Conservation (phyloP, 2,329 filamentous ascomycete species). For the Cordyceps sp. region DNA sequence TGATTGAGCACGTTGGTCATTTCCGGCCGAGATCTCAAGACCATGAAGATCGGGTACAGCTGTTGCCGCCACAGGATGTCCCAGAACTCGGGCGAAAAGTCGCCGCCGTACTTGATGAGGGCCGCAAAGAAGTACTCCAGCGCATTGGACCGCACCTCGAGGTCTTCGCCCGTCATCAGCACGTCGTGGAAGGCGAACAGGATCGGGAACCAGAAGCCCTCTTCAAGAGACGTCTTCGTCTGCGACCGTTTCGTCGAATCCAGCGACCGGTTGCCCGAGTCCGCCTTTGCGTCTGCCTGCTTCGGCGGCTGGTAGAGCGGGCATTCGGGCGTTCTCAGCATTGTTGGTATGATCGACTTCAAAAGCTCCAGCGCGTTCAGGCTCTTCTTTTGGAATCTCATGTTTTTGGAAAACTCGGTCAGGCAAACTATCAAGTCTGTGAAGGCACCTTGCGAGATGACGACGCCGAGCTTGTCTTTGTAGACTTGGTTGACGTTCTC, state of each 20-base stretch:
- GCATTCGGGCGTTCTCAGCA: conserved; percentile 92
- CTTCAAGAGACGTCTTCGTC: conserved; percentile 75
- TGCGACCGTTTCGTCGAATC: conserved; percentile 35
- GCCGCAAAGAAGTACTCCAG: conserved; percentile 96
- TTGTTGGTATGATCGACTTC: conserved; percentile 83
- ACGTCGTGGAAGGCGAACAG: conserved; percentile 98
- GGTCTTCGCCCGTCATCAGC: conserved; percentile 94
- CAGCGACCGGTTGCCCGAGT: conserved; percentile 25
- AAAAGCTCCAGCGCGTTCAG: conserved; percentile 88
- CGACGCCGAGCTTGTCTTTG: conserved; percentile 84
- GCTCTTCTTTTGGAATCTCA: conserved; percentile 97
- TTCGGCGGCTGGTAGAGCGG: conserved; percentile 56
- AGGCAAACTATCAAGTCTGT: conserved; percentile 91
- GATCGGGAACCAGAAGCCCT: conserved; percentile 97
- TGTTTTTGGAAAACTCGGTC: conserved; percentile 97
- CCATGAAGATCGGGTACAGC: conserved; percentile 96
- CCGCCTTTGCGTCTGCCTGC: conserved; percentile 18
- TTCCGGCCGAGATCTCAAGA: conserved; percentile 87
- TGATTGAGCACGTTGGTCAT: conserved; percentile 92
- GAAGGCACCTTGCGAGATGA: conserved; percentile 92
- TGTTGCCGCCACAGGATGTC: conserved; percentile 96
- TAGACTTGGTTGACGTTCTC: conserved; percentile 95
- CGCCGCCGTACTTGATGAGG: conserved; percentile 73
- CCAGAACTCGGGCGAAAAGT: conserved; percentile 92
- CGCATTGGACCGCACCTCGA: conserved; percentile 83